These are phyloP conservation scores for Cyclotella cryptica DNA, from an alignment of 108 stramenopile species.

Conservation along the genomic window DNA sequence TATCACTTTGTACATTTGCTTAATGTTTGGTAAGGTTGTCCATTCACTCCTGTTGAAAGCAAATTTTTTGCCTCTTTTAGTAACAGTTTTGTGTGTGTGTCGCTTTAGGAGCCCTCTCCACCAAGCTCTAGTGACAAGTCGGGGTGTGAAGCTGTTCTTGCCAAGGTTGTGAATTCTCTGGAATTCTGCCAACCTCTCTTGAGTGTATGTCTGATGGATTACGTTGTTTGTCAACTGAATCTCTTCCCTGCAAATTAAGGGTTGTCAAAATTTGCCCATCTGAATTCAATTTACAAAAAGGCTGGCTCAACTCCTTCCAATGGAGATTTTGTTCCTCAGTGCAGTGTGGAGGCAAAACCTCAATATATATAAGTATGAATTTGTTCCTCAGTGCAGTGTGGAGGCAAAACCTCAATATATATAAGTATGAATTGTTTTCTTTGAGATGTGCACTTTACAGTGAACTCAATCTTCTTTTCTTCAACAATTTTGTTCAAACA, in stretches of 20 bases:
- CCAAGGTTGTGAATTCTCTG: neutral
- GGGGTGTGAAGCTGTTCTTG: neutral
- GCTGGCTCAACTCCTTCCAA: neutral
- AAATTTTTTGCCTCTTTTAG: constrained; percentile 18
- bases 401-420: neutral
- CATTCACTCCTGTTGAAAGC: constrained; percentile 8
- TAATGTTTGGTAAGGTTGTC: constrained; percentile 31
- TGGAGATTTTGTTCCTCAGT: constrained; percentile 2
- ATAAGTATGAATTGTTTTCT: neutral
- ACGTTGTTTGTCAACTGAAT: neutral
- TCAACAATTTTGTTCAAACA: no score
- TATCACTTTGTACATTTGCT: no score
- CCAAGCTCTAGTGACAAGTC: neutral
- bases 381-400: neutral
- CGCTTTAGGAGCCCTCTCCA: constrained; percentile 14
- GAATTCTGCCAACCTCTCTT: constrained; percentile 3
- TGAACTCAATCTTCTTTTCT: no score
- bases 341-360: no score
- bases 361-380: neutral
- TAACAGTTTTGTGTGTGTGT: neutral
- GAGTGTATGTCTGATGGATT: neutral
- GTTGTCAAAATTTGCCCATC: constrained; percentile 3
- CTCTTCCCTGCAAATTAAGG: neutral
- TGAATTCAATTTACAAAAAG: neutral
- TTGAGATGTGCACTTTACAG: neutral